Evolutionary conservation across 805 yeast species (phyloP).

Genomic region (Ogataea thermomethanolica): DNA sequence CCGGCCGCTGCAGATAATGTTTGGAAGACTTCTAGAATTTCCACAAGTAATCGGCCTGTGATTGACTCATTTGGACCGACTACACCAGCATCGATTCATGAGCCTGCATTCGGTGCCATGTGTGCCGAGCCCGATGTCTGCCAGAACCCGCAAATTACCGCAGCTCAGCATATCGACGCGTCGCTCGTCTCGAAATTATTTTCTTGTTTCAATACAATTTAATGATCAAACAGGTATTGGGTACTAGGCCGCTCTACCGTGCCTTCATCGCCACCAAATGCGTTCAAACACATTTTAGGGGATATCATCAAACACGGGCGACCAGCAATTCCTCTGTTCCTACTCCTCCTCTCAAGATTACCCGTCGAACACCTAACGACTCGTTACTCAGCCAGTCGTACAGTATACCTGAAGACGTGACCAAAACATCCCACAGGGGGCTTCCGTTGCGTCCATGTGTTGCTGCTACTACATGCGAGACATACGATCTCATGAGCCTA

Average conservation of each 20-base stretch:
- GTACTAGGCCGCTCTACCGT: no score
- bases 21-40: no score
- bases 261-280: no score
- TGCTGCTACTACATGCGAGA: conserved; percentile 69
- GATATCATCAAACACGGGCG: no score
- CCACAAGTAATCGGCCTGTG: no score
- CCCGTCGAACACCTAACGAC: conserved; percentile 17
- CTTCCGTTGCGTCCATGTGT: conserved; percentile 45
- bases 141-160: no score
- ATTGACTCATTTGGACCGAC: no score
- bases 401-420: conserved; percentile 2
- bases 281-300: no score
- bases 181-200: not conserved
- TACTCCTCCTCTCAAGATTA: conserved; percentile 11
- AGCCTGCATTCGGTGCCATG: no score
- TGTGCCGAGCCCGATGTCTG: no score
- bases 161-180: not conserved
- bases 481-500: conserved; percentile 54
- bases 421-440: conserved; percentile 10
- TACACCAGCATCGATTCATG: no score
- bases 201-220: not conserved
- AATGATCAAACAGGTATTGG: not conserved
- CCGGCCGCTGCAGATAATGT: not conserved
- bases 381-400: conserved; percentile 20
- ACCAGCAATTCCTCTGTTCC: not conserved